Evolutionary conservation across 768 basidiomycete genomes (phyloP), one percentile per base, ranked within the genome.

Genomic region (Russula dissimulans): DNA sequence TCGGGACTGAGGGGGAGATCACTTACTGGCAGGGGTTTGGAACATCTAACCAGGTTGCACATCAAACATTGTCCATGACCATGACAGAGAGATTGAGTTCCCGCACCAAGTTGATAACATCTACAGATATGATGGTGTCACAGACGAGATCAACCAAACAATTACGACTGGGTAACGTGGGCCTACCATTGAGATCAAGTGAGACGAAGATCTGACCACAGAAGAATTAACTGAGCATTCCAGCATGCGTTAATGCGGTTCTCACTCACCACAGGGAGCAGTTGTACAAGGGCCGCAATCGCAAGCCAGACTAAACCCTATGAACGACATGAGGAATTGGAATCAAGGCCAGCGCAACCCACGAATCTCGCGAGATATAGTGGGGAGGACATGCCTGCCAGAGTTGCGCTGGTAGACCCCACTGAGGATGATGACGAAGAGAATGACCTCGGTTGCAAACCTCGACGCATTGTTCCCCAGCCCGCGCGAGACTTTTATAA

Each of bases 21-120:
- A 53, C 54, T 39, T 49, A 57, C 62, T 32, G 7, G 50, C 48
- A 17, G 54, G 59, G 14, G 54, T 52, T 41, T 63, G 59, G 36
- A 56, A 63, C 53, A 63, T 63, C 57, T 59, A 12, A 9, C 31
- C 15, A 14, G 18, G 36, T 26, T 59, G 29, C 49, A 38, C 8
- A 36, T 54, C n/a, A 44, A 10, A 26, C 9, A 17, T 6, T 31
- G 18, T 17, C 39, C n/a, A 48, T 31, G 22, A 17, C 49, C 39
- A 44, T 38, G n/a, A 38, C 6, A 36, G 2, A 38, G 8, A 36
- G 3, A 29, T 29, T 18, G 31, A 18, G n/a, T n/a, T 12, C 48
- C 17, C 62, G 12, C 22, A 63, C 62, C 42, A 63, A 22, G 31
- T 63, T 51, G 57, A 63, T 63, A n/a, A 43, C 36, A n/a, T 63